phyloP scores from a whole-genome alignment of 169 alveolate species.

The Plasmodium ovale region DNA sequence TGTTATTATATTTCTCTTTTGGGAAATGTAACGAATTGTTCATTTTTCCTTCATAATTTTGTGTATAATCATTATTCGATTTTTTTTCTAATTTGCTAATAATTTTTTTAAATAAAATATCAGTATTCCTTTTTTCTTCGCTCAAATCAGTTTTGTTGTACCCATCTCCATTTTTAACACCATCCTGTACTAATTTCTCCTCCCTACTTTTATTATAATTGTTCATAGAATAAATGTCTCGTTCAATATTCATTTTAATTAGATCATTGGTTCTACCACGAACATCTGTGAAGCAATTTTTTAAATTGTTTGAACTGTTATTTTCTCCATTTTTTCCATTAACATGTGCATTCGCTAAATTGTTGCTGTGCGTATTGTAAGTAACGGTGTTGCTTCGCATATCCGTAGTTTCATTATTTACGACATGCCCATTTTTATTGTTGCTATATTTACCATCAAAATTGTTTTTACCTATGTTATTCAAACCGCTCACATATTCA shows the following conservation, averaged over 20 bases:
- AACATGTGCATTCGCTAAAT: not conserved
- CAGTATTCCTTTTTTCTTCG: not conserved
- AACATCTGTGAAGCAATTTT: no score
- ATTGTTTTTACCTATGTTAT: slow-evolving; percentile 3
- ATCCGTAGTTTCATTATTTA: not conserved
- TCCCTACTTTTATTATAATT: slow-evolving; percentile 6
- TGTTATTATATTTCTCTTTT: slow-evolving; percentile 25
- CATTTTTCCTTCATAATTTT: slow-evolving; percentile 23
- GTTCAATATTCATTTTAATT: slow-evolving; percentile 16
- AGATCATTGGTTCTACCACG: not conserved
- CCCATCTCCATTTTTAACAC: not conserved
- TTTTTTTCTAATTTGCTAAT: slow-evolving; percentile 34
- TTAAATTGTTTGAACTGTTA: not conserved
- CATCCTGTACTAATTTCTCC: not conserved
- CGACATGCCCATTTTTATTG: not conserved
- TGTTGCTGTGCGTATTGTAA: not conserved
- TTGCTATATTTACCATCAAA: not conserved
- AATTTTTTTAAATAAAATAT: slow-evolving; percentile 11
- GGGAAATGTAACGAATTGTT: slow-evolving; percentile 20
- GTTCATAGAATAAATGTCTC: slow-evolving; percentile 17
- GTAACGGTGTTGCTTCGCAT: not conserved
- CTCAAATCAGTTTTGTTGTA: not conserved
- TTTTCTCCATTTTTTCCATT: not conserved
- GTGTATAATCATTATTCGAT: slow-evolving; percentile 23
- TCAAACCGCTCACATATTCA: slow-evolving; percentile 15